Evolutionary conservation across 805 yeast genomes (phyloP).

Genomic region (Candida boleticola): DNA sequence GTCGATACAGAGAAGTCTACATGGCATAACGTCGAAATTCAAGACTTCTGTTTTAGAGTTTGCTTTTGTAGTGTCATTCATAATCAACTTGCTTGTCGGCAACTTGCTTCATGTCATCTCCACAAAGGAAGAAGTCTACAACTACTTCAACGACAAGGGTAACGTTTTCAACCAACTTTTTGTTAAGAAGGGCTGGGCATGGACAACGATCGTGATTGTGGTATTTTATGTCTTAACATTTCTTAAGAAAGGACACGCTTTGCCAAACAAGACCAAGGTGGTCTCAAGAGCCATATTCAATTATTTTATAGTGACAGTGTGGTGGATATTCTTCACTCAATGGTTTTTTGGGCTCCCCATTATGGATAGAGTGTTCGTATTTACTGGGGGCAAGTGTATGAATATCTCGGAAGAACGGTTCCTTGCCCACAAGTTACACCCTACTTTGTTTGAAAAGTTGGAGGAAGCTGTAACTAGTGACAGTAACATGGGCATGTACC

Average conservation of each 20-base stretch:
- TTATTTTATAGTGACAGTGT: constrained; percentile 56
- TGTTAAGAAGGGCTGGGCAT: constrained; percentile 90
- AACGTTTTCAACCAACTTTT: constrained; percentile 70
- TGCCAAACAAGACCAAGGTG: background rate
- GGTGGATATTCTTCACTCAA: constrained; percentile 89
- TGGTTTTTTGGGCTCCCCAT: constrained; percentile 83
- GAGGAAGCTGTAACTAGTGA: constrained; percentile 3
- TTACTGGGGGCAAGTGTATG: constrained; percentile 81
- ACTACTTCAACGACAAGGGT: constrained; percentile 57
- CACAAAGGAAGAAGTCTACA: constrained; percentile 44
- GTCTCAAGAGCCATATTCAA: constrained; percentile 30
- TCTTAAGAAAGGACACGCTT: background rate
- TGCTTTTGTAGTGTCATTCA: constrained; percentile 29
- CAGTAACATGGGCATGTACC: constrained; percentile 6
- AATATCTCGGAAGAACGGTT: constrained; percentile 16
- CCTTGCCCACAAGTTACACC: constrained; percentile 7
- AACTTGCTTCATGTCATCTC: constrained; percentile 47
- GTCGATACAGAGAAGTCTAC: background rate
- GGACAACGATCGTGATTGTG: constrained; percentile 55
- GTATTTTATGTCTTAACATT: constrained; percentile 23
- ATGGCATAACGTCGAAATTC: constrained; percentile 4
- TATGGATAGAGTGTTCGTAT: constrained; percentile 80
- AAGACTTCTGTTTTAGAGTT: constrained; percentile 23
- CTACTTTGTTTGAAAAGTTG: constrained; percentile 11
- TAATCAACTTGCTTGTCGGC: constrained; percentile 47